These are phyloP conservation scores for Rhizopogon salebrosus DNA, from an alignment of 768 basidiomycete genomes.

Conservation along the genomic window DNA sequence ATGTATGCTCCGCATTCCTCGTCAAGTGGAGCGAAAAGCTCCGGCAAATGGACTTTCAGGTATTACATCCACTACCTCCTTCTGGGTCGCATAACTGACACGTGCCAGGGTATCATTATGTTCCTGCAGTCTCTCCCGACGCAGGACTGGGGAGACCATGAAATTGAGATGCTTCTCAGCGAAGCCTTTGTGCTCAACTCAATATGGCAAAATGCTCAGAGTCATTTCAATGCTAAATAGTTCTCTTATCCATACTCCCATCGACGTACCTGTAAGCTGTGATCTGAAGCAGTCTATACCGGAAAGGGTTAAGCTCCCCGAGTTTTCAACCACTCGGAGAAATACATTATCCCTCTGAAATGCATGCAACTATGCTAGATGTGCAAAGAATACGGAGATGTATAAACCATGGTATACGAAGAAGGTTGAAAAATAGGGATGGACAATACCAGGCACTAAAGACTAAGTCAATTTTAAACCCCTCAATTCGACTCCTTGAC, in stretches of 20 bases:
- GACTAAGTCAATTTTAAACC: not conserved
- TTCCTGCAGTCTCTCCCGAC: conserved; percentile 92
- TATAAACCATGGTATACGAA: not conserved
- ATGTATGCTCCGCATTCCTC: conserved; percentile 96
- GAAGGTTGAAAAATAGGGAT: not conserved
- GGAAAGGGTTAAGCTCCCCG: not conserved
- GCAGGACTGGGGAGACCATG: conserved; percentile 92
- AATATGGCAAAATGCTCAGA: conserved; percentile 90
- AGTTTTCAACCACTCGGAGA: not conserved
- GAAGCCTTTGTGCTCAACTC: conserved; percentile 94
- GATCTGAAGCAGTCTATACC: not conserved
- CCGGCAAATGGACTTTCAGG: conserved; percentile 98
- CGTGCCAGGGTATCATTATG: conserved; percentile 90
- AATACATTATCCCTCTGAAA: not conserved
- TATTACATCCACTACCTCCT: conserved; percentile 28
- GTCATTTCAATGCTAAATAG: conserved; percentile 67
- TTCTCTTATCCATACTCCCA: not conserved
- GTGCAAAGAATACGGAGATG: not conserved
- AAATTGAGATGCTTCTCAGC: conserved; percentile 91
- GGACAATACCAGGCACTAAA: not conserved
- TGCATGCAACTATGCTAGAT: not conserved
- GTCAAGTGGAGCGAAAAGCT: conserved; percentile 93
- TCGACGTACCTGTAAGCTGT: not conserved
- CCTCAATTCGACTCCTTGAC: conserved; percentile 21
- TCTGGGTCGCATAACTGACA: conserved; percentile 1